phyloP scores from a whole-genome alignment of 495 filamentous ascomycete species.

The Podospora pseudoanserina region DNA sequence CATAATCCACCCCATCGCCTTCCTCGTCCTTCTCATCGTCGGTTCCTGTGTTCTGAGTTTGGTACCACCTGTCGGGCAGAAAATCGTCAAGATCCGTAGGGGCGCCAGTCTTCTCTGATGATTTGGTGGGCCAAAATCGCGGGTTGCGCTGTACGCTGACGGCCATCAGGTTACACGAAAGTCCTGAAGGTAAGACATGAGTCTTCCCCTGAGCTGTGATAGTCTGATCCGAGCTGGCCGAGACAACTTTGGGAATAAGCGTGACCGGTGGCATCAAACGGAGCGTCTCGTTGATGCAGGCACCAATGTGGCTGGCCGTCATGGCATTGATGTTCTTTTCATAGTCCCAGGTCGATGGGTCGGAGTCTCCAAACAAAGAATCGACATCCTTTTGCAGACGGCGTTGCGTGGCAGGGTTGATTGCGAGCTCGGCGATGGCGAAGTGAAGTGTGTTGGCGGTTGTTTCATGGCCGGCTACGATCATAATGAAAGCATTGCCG shows the following conservation, averaged over 20 bases:
- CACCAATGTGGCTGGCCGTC: slow-evolving; percentile 59
- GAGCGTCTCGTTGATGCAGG: slow-evolving; percentile 65
- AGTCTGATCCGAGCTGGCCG: slow-evolving; percentile 43
- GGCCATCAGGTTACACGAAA: slow-evolving; percentile 45
- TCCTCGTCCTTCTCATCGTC: slow-evolving; percentile 14
- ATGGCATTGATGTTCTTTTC: slow-evolving; percentile 54
- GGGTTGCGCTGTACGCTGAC: slow-evolving; percentile 57
- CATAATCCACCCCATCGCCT: slow-evolving; percentile 47
- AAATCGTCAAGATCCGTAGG: slow-evolving; percentile 45
- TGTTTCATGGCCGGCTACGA: slow-evolving; percentile 70
- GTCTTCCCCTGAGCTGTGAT: slow-evolving; percentile 49
- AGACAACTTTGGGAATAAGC: slow-evolving; percentile 57
- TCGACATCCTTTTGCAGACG: slow-evolving; percentile 62
- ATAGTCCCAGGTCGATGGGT: slow-evolving; percentile 59
- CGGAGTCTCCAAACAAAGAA: slow-evolving; percentile 45
- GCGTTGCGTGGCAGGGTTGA: slow-evolving; percentile 53
- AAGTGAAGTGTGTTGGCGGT: slow-evolving; percentile 66
- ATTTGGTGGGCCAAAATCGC: slow-evolving; percentile 56
- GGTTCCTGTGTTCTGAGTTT: slow-evolving; percentile 17
- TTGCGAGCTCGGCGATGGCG: slow-evolving; percentile 57
- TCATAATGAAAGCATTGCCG: slow-evolving; percentile 68
- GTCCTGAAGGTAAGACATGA: slow-evolving; percentile 48
- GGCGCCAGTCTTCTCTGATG: slow-evolving; percentile 35
- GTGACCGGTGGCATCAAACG: slow-evolving; percentile 60
- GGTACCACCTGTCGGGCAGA: slow-evolving; percentile 47